Evolutionary conservation across 2,329 filamentous ascomycete genomes (phyloP).

Genomic region (Periconia digitata): DNA sequence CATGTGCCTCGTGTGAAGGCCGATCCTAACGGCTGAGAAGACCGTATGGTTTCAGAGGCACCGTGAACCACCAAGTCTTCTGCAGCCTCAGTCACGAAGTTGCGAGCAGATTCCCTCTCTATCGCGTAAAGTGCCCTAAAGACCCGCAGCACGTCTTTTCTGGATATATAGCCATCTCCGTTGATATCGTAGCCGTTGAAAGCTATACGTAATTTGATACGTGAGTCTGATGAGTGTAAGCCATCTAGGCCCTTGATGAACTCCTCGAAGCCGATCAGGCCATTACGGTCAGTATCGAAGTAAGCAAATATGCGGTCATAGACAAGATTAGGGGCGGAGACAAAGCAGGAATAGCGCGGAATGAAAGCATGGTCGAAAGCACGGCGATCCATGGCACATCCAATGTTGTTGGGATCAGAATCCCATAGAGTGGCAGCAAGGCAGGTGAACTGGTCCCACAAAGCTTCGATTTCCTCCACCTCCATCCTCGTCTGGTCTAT

Average conservation of each 20-base stretch:
- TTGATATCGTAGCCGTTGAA: constrained; percentile 93
- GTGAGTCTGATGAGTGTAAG: constrained; percentile 52
- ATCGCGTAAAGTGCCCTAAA: constrained; percentile 91
- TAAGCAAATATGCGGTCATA: constrained; percentile 97
- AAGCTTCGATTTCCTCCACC: constrained; percentile 82
- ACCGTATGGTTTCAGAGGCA: constrained; percentile 44
- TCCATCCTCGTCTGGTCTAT: constrained; percentile 59
- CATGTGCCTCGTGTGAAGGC: constrained; percentile 44
- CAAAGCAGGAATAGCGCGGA: constrained; percentile 76
- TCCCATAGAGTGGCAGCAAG: constrained; percentile 85
- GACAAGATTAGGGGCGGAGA: constrained; percentile 81
- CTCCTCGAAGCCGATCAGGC: constrained; percentile 87
- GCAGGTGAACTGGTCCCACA: constrained; percentile 97
- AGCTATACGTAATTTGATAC: constrained; percentile 57
- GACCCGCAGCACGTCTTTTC: constrained; percentile 86
- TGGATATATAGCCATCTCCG: constrained; percentile 78
- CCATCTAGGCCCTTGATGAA: constrained; percentile 81
- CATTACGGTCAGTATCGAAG: constrained; percentile 89
- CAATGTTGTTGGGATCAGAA: constrained; percentile 75
- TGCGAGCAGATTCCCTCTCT: constrained; percentile 84
- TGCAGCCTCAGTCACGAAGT: constrained; percentile 74
- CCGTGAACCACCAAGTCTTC: constrained; percentile 69
- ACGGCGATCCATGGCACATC: constrained; percentile 84
- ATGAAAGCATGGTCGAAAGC: constrained; percentile 92
- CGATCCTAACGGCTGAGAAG: constrained; percentile 50